Evolutionary conservation across 257 asterid species (phyloP), one percentile per base, ranked within the genome.

Genomic region (Leonotis leonurus): DNA sequence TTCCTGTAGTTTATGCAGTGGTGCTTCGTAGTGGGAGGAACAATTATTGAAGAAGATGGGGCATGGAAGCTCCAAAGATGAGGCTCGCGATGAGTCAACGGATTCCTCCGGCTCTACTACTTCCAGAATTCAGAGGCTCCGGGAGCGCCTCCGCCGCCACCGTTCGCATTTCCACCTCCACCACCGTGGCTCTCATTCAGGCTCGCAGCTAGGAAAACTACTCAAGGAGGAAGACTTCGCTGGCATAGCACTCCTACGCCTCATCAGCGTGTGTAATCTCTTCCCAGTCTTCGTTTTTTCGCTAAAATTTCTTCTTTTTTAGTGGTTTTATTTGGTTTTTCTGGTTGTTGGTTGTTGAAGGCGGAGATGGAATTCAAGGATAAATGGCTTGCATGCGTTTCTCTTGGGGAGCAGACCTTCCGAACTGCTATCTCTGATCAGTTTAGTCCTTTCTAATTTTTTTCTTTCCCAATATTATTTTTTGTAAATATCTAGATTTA

Each of bases 301-400:
- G 13, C 8, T 51, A 1, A 5, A 27, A 5, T 0, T 13, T 32
- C 8, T 8, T 14, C n/a, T 17, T 20, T 29, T 60, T 41, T 4
- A 4, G 8, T 16, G 75, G 41, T 35, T 56, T 70, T 8, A 26
- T 66, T 37, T 52, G 24, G 12, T 4, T 43, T 3, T 8, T 4
- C 21, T 11, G 43, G 60, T 70, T 62, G 51, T 26, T 55, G 37
- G 43, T 64, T 52, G 26, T 62, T 77, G 45, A 56, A 92, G 98
- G 99, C 96, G 81, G 95, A 89, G 78, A 87, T 93, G 99, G 64
- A 75, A 46, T 87, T 89, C 76, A 89, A 85, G 87, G 99, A 93
- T 77, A 93, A 87, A 70, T 93, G 96, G 96, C 81, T 93, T 50
- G 96, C 86, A 5, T 89, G 96, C 70, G 83, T 93, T 68, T 76